phyloP scores from a whole-genome alignment of 257 asterid species.

The Scutellaria galericulata region DNA sequence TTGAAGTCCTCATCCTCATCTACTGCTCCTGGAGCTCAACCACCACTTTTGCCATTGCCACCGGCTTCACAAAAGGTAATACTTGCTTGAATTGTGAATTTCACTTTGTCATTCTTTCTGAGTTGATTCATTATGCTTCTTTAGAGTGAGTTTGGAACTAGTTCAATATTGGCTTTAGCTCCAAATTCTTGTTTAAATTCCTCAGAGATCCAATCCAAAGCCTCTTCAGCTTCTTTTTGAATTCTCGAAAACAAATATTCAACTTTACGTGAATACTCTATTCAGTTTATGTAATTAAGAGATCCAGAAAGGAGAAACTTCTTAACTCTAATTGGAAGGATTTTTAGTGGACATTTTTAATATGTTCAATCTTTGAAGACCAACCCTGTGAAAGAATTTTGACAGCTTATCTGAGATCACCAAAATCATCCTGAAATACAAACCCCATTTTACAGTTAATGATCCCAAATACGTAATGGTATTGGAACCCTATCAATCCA shows the following conservation, averaged over 20 bases:
- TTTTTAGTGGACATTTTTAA: not conserved
- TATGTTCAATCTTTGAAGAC: not conserved
- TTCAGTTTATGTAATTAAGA: slow-evolving; percentile 11
- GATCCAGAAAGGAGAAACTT: not conserved
- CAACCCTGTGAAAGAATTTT: slow-evolving; percentile 13
- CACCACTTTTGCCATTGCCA: slow-evolving; percentile 65
- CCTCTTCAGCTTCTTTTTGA: slow-evolving; percentile 5
- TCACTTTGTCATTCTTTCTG: not conserved
- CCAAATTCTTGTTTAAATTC: not conserved
- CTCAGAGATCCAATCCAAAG: not conserved
- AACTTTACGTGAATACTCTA: slow-evolving; percentile 15
- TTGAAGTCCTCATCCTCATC: slow-evolving; percentile 40
- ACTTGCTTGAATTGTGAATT: not conserved
- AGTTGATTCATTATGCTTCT: not conserved
- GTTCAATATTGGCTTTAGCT: slow-evolving; percentile 7
- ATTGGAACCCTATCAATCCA: not conserved
- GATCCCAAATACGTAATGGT: slow-evolving; percentile 1
- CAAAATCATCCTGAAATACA: not conserved
- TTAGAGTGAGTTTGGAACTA: not conserved
- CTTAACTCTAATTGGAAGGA: slow-evolving; percentile 11
- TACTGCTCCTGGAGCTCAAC: slow-evolving; percentile 51
- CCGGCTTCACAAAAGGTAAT: slow-evolving; percentile 64
- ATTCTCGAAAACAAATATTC: not conserved
- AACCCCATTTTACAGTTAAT: not conserved
- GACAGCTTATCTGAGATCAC: slow-evolving; percentile 4